phyloP scores from a whole-genome alignment of 1,139 yeast genomes.

The Wickerhamomyces sp. region DNA sequence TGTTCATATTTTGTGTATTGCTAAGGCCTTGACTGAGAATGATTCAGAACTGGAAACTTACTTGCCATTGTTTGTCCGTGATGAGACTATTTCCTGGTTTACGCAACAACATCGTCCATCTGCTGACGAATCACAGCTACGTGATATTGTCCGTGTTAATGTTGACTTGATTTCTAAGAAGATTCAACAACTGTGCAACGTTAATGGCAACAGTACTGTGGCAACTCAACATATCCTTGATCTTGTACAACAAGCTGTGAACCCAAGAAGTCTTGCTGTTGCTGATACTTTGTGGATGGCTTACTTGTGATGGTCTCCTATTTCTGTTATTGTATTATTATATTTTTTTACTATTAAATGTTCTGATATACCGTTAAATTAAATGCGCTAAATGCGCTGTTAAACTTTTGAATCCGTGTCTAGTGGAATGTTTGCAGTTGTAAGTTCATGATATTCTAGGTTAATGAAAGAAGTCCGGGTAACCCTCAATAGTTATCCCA shows the following conservation, averaged over 20 bases:
- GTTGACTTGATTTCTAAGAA: conserved; percentile 79
- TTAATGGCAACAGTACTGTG: conserved; percentile 67
- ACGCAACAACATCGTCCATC: conserved; percentile 65
- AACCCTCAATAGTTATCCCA: too few species aligned
- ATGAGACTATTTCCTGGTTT: conserved; percentile 92
- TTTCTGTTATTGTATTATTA: background rate
- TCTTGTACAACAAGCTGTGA: conserved; percentile 90
- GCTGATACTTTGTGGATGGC: conserved; percentile 97
- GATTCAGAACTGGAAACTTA: conserved; percentile 87
- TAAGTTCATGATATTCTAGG: too few species aligned
- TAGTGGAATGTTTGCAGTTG: too few species aligned
- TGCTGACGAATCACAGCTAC: conserved; percentile 65
- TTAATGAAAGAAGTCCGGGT: too few species aligned
- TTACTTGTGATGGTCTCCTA: conserved; percentile 40
- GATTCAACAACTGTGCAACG: conserved; percentile 68
- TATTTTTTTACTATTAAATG: background rate
- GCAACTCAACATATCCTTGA: conserved; percentile 94
- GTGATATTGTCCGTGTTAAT: conserved; percentile 84
- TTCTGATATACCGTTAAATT: too few species aligned
- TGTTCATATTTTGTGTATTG: conserved; percentile 78
- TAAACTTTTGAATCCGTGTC: too few species aligned
- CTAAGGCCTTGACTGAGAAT: conserved; percentile 85
- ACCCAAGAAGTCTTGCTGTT: conserved; percentile 89
- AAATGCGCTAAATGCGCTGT: too few species aligned
- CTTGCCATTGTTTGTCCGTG: conserved; percentile 86